These are phyloP conservation scores for Plasmodium cynomolgi DNA, from an alignment of 169 alveolate species.

Conservation along the genomic window DNA sequence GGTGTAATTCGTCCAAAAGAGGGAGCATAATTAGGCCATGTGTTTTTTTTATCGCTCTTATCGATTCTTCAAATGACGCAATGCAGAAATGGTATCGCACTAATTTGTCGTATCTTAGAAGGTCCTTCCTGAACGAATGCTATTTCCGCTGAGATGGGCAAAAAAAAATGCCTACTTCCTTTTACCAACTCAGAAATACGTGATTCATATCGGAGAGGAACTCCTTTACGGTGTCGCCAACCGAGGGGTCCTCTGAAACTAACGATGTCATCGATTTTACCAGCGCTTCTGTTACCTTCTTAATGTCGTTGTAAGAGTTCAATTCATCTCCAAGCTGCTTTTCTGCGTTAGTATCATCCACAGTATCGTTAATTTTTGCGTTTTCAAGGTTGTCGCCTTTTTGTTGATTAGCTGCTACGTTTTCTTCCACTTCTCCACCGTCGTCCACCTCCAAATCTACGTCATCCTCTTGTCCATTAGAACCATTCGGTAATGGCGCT, in stretches of 20 bases:
- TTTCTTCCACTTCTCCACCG: neutral
- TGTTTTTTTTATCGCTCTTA: neutral
- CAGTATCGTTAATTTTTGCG: neutral
- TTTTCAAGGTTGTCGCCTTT: neutral
- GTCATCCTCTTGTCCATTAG: too few relatives aligned
- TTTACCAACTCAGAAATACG: neutral
- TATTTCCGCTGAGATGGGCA: neutral
- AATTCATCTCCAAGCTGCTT: neutral
- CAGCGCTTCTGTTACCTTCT: neutral
- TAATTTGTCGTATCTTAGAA: too few relatives aligned
- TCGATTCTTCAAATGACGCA: neutral
- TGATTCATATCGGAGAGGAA: neutral
- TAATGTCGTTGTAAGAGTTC: neutral
- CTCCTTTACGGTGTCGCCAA: neutral
- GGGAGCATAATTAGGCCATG: neutral
- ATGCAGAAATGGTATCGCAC: too few relatives aligned
- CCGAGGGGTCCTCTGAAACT: neutral
- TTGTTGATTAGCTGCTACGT: too few relatives aligned
- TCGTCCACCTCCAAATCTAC: neutral
- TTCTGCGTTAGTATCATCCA: neutral
- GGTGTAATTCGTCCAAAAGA: neutral
- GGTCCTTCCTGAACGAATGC: neutral
- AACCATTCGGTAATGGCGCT: too few relatives aligned
- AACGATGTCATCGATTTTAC: neutral
- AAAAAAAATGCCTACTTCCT: neutral